Percentiles rank a stretch among this genome's conserved stretches.
Conservation (phyloP, 257 asterid genomes). For the Plantago elongata region DNA sequence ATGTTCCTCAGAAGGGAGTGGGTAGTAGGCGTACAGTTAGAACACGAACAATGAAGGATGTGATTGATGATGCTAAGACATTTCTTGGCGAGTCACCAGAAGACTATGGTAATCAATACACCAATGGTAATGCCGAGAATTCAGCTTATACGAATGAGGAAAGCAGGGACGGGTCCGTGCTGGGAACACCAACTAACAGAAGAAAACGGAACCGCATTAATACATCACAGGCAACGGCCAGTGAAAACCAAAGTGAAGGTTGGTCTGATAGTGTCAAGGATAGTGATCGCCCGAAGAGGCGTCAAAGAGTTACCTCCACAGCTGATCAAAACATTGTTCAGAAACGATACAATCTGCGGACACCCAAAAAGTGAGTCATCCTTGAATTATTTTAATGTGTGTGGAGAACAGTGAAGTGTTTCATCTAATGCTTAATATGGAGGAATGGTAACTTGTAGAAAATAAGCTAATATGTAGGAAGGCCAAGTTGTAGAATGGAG, state of each 20-base stretch:
- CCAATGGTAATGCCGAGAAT: conserved; percentile 47
- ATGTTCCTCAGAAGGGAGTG: conserved; percentile 33
- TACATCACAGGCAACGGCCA: conserved; percentile 47
- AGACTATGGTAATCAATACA: conserved; percentile 23
- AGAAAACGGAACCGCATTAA: conserved; percentile 56
- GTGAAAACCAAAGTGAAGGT: conserved; percentile 65
- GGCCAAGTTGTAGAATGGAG: too few relatives aligned
- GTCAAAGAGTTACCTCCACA: conserved; percentile 46
- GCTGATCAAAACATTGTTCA: conserved; percentile 46
- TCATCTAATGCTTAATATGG: too few relatives aligned
- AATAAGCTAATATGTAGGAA: too few relatives aligned
- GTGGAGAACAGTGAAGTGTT: too few relatives aligned
- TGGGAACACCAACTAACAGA: conserved; percentile 30
- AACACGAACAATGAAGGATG: conserved; percentile 35
- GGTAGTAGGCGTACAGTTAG: conserved; percentile 32
- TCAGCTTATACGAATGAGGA: conserved; percentile 46
- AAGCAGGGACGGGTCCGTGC: conserved; percentile 53
- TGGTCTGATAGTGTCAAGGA: conserved; percentile 56
- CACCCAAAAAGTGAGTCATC: conserved; percentile 47
- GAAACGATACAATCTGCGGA: conserved; percentile 87
- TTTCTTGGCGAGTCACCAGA: conserved; percentile 6
- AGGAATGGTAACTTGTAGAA: too few relatives aligned
- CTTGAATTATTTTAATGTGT: background rate
- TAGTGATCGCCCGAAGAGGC: conserved; percentile 63
- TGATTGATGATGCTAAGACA: conserved; percentile 27